A percentile compares a stretch with the other conserved stretches of the same genome.
Conservation (phyloP, 352 stramenopile species). For the Blastocystis hominis region DNA sequence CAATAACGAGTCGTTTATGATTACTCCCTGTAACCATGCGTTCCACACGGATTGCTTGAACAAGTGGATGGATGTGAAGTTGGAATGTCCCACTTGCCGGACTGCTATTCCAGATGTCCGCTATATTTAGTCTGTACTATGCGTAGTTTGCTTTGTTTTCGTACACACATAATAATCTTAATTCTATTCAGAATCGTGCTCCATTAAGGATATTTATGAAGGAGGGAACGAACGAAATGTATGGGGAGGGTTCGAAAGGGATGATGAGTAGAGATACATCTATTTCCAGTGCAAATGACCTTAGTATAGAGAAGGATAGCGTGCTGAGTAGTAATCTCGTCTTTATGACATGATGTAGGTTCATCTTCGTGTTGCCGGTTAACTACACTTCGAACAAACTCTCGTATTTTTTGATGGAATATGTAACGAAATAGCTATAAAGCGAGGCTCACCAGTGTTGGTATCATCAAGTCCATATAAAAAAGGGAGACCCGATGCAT, state of each 20-base stretch:
- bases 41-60: constrained; percentile 80
- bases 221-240: background rate
- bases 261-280: background rate
- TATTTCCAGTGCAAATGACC: background rate
- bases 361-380: background rate
- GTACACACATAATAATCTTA: background rate
- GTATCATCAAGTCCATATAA: background rate
- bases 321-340: background rate
- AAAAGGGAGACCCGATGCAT: background rate
- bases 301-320: background rate
- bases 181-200: too few relatives aligned
- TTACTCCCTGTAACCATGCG: constrained; percentile 81
- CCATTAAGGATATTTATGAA: background rate
- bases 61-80: constrained; percentile 84
- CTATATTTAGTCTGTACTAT: constrained; percentile 51
- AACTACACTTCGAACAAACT: background rate
- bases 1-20: constrained; percentile 76
- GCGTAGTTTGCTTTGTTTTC: constrained; percentile 3
- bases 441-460: background rate
- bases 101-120: constrained; percentile 67
- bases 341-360: background rate
- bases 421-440: background rate
- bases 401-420: background rate
- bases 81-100: constrained; percentile 82
- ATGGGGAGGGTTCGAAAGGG: background rate